Conservation (phyloP, 805 yeast genomes). For the Saccharomyces kudriavzevii region DNA sequence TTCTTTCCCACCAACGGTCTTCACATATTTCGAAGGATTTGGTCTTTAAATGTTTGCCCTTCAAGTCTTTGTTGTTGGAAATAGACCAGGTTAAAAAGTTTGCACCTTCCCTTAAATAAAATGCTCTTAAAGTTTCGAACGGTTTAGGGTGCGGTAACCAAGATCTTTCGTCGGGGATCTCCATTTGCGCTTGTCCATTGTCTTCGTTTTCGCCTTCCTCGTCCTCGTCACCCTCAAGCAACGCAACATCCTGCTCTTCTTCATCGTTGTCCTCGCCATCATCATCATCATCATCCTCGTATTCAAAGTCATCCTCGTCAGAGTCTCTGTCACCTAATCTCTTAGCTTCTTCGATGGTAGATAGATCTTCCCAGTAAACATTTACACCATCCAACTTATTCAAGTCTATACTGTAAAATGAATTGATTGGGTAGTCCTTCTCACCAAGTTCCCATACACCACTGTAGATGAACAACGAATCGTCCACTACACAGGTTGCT, state of each 20-base stretch:
- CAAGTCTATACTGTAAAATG: conserved; percentile 78
- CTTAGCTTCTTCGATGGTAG: conserved; percentile 43
- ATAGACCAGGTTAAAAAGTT: conserved; percentile 89
- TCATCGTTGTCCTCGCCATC: conserved; percentile 62
- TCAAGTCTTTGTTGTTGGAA: conserved; percentile 71
- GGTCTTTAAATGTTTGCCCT: conserved; percentile 84
- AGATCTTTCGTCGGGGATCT: conserved; percentile 84
- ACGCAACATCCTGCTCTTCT: conserved; percentile 37
- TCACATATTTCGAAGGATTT: conserved; percentile 86
- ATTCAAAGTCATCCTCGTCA: conserved; percentile 56
- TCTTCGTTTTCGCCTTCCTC: conserved; percentile 66
- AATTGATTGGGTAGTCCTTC: conserved; percentile 73
- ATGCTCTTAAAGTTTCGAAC: conserved; percentile 74
- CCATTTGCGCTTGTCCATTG: conserved; percentile 52
- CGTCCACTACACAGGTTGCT: conserved; percentile 76
- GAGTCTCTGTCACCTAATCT: conserved; percentile 48
- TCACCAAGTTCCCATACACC: conserved; percentile 90
- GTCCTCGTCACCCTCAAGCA: conserved; percentile 44
- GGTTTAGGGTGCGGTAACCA: conserved; percentile 97
- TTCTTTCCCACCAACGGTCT: conserved; percentile 97
- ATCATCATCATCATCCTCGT: conserved; percentile 63
- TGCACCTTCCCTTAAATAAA: conserved; percentile 81
- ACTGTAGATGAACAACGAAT: conserved; percentile 73
- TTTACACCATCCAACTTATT: conserved; percentile 82
- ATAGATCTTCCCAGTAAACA: conserved; percentile 81